These are phyloP conservation scores for Botrytis squamosa DNA, from an alignment of 2,329 filamentous ascomycete species.

Conservation along the genomic window DNA sequence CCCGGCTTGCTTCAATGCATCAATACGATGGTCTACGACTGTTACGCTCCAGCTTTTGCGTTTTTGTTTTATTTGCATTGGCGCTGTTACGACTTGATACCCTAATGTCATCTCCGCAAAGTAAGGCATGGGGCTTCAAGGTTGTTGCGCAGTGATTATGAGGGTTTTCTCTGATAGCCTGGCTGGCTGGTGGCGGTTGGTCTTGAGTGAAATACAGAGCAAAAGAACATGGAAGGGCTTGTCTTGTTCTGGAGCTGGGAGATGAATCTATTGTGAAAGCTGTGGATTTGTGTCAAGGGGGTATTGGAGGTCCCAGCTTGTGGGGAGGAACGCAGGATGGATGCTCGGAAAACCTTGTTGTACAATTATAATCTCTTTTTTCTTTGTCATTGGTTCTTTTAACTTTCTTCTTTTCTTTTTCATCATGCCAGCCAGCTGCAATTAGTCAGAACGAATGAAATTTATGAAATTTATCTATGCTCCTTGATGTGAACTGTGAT, in stretches of 20 bases:
- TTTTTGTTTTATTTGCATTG: conserved; percentile 18
- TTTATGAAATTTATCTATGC: background rate
- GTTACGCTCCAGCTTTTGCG: conserved; percentile 9
- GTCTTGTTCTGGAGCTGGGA: conserved; percentile 1
- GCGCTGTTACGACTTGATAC: conserved; percentile 8
- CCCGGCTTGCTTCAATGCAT: conserved; percentile 16
- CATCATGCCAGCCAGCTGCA: conserved; percentile 37
- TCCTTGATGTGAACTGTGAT: background rate
- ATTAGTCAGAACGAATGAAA: conserved; percentile 26
- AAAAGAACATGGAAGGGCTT: background rate
- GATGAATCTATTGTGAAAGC: conserved; percentile 10
- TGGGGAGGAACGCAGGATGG: conserved; percentile 26
- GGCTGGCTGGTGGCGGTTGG: conserved; percentile 34
- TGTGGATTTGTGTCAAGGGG: conserved; percentile 10
- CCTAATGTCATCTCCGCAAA: background rate
- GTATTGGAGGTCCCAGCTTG: conserved; percentile 16
- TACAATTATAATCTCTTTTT: conserved; percentile 39
- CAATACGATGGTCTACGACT: conserved; percentile 21
- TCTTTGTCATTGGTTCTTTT: conserved; percentile 18
- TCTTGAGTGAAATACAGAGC: conserved; percentile 32
- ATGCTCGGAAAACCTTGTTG: conserved; percentile 32
- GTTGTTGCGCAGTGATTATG: conserved; percentile 19
- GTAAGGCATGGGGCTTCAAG: conserved; percentile 17
- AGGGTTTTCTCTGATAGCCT: conserved; percentile 29
- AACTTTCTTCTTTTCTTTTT: conserved; percentile 11